Percentiles rank a stretch among this genome's conserved stretches.
Conservation (phyloP, 176 grass and related monocot genomes). For the Coix lacrymajobi region DNA sequence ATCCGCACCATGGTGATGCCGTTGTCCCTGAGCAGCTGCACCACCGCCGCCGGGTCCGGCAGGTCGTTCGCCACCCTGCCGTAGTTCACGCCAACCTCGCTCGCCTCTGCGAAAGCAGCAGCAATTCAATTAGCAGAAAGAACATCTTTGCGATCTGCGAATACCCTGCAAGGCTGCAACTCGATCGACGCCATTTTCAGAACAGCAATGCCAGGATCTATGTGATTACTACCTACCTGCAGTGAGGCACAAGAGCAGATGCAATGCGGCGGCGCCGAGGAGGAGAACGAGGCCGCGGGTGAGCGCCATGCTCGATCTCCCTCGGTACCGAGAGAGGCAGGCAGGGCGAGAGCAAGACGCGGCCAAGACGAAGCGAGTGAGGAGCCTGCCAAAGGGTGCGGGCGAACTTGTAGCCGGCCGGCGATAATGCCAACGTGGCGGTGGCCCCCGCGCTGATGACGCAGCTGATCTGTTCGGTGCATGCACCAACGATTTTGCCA, state of each 20-base stretch:
- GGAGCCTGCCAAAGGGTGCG: not conserved
- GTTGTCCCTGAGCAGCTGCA: constrained; percentile 40
- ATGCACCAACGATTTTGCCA: not conserved
- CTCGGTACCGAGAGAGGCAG: too few relatives aligned
- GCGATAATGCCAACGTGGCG: not conserved
- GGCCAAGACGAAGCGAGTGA: too few relatives aligned
- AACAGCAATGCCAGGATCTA: not conserved
- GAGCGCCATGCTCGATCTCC: not conserved
- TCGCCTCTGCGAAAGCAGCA: constrained; percentile 28
- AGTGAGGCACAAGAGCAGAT: not conserved
- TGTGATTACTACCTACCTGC: constrained; percentile 10
- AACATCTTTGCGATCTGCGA: too few relatives aligned
- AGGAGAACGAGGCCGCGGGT: not conserved
- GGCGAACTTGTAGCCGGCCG: not conserved
- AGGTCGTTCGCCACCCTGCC: too few relatives aligned
- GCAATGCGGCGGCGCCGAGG: not conserved
- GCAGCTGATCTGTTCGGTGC: not conserved
- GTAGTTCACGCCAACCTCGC: constrained; percentile 50
- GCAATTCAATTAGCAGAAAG: too few relatives aligned
- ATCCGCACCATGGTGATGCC: constrained; percentile 53
- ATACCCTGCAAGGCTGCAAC: too few relatives aligned
- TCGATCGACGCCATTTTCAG: not conserved
- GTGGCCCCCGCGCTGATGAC: not conserved
- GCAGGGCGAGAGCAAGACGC: not conserved
- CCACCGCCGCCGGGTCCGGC: constrained; percentile 23